Base-by-base conservation (phyloP, 2,329 filamentous ascomycete genomes). In the Epicoccum sorghinum region DNA sequence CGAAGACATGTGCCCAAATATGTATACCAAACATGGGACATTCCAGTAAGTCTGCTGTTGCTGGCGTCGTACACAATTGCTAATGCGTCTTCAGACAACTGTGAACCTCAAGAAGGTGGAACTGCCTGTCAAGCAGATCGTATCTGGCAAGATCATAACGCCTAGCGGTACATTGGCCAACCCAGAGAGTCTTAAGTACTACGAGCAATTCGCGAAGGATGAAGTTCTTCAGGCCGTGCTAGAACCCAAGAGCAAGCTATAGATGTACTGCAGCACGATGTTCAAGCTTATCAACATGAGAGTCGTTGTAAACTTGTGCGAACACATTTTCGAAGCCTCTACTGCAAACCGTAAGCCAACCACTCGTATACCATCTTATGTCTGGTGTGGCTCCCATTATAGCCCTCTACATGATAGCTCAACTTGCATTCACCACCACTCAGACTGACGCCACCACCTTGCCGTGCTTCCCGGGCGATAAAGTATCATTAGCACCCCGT, bases 71-170 rank as follows among this genome's bases (percentile, higher is more conserved):
- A 36, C 24, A 33, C 2, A 9, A 7, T 40, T 35, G 46, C 55
- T 54, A 27, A 58, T 18, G 7, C 2, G n/a, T 10, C 9, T 29
- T 29, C 41, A 91, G 86, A 89, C 87, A 0, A 95, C 90, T 0
- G 86, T 95, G 58, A 95, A 93, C 69, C 75, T 90, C 44, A 95
- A 95, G 72, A 95, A 95, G 73, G 90, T 95, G 4, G 90, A 95
- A 71, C 66, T 95, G 47, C 90, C 90, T 0, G 88, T 95, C 27
- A 95, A 95, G 77, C 88, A 90, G 68, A 95, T 95, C 59, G 87
- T 95, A 0, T 91, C 85, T 0, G 90, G 90, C 0, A 85, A 86
- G 63, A 83, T 77, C 23, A 84, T 95, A 68, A 91, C 89, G 74
- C 84, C 89, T 0, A 90, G 87, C 43, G 89, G 89, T 1, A 93